These are phyloP conservation scores for Neurospora sp. DNA, from an alignment of 495 filamentous ascomycete genomes.

Conservation along the genomic window DNA sequence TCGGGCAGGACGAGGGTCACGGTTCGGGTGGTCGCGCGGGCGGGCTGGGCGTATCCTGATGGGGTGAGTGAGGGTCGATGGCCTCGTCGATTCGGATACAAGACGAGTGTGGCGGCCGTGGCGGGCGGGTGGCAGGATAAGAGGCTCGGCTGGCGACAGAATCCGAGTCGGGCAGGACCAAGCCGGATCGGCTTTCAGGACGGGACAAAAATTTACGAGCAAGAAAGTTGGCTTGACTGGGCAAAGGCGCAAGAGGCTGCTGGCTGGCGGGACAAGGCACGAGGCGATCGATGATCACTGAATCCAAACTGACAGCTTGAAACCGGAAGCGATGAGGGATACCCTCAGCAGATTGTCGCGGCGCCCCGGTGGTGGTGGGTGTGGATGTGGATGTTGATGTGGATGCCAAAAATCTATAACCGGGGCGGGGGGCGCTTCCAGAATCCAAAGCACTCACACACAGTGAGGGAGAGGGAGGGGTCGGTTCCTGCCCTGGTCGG, in stretches of 20 bases:
- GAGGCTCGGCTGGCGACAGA: not conserved
- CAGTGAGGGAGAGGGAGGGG: not conserved
- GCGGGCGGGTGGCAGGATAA: not conserved
- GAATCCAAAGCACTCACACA: not conserved
- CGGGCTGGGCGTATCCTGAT: not conserved
- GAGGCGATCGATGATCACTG: not conserved
- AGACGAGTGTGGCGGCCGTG: not conserved
- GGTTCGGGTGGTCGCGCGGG: not conserved
- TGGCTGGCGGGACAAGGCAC: not conserved
- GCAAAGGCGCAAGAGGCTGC: not conserved
- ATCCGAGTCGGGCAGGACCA: not conserved
- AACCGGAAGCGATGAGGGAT: constrained; percentile 3
- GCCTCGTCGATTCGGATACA: not conserved
- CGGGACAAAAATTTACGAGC: not conserved
- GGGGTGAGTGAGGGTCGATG: not conserved
- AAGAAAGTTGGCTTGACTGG: not conserved
- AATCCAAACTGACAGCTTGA: not conserved
- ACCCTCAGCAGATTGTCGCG: constrained; percentile 7
- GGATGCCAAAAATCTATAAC: constrained; percentile 8
- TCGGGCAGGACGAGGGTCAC: not conserved
- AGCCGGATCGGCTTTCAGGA: not conserved
- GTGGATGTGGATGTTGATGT: not conserved
- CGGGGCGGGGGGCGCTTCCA: not conserved
- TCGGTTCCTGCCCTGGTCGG: not conserved
- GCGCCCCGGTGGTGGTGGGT: not conserved